Evolutionary conservation across 169 alveolate genomes (phyloP), one percentile per base, ranked within the genome.

Genomic region (Babesia ovata): DNA sequence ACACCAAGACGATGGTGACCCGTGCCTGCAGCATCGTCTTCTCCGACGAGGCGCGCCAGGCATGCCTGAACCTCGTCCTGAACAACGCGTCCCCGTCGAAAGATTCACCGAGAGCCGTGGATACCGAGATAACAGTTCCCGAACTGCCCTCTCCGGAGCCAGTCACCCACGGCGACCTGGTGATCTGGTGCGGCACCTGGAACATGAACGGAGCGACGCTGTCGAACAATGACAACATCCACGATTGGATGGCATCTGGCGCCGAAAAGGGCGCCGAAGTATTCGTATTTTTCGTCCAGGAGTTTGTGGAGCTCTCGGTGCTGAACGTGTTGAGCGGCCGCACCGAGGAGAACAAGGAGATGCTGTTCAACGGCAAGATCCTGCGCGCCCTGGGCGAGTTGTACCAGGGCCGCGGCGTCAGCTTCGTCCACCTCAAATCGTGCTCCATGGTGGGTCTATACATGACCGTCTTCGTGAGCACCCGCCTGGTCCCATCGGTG

Each of bases 131-230:
- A 50, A 48, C 24, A 9, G 36, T 33, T 2, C n/a, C 52, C 21
- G 26, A 11, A 6, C 44, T 9, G 36, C 50, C 2, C 14, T 4
- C 16, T 0, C 6, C 17, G n/a, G 26, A 28, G 44, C 12, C 21
- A 1, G 13, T 13, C 2, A 33, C 46, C 48, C 19, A 3, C 48
- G 42, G 62, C 52, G 84, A 84, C 45, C 44, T 90, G 44, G 78
- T 75, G 49, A 50, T 90, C 24, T 90, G 94, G 94, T 77, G 77
- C 63, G 94, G 94, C 28, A 81, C 90, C 24, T 90, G 94, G 94
- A 90, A 90, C 63, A 78, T 90, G 63, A 77, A 86, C 49, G 94
- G 92, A 17, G 66, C 74, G 50, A 79, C 73, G 65, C 44, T 90
- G 57, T 76, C 83, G 33, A 81, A 75, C 54, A 28, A 75, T 21